These are phyloP conservation scores for Peltaster fructicola DNA, from an alignment of 2,329 filamentous ascomycete genomes.

Conservation along the genomic window DNA sequence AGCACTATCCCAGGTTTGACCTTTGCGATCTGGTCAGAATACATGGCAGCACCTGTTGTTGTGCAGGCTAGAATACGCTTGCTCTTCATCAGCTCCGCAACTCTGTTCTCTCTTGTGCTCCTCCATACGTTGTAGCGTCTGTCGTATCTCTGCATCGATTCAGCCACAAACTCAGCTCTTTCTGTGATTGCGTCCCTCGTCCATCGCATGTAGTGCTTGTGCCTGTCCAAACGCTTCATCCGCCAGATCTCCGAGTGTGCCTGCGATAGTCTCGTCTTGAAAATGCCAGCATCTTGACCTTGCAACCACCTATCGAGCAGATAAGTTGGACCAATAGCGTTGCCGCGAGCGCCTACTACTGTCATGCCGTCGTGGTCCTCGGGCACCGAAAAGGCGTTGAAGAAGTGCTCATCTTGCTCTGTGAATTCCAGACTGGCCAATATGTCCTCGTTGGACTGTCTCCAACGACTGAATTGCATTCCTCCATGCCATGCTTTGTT, in stretches of 20 bases:
- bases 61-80: conserved; percentile 38
- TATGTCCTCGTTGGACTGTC: conserved; percentile 9
- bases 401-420: conserved; percentile 32
- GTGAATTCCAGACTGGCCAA: conserved; percentile 37
- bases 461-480: too few species aligned
- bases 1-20: conserved; percentile 17
- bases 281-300: conserved; percentile 30
- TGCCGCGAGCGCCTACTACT: conserved; percentile 30
- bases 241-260: conserved; percentile 32
- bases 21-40: conserved; percentile 36
- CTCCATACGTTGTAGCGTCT: conserved; percentile 23
- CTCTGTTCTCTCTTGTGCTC: conserved; percentile 12
- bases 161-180: conserved; percentile 25
- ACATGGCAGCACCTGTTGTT: conserved; percentile 40
- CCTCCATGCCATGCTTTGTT: neutral
- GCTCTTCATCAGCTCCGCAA: conserved; percentile 10
- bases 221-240: conserved; percentile 19
- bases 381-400: conserved; percentile 39
- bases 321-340: conserved; percentile 28
- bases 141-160: conserved; percentile 30
- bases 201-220: conserved; percentile 14
- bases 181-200: conserved; percentile 28
- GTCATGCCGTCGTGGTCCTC: conserved; percentile 27
- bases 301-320: conserved; percentile 36
- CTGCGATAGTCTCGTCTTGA: conserved; percentile 15